These are phyloP conservation scores for Aspergillus cristatus DNA, from an alignment of 495 filamentous ascomycete species.

Conservation along the genomic window DNA sequence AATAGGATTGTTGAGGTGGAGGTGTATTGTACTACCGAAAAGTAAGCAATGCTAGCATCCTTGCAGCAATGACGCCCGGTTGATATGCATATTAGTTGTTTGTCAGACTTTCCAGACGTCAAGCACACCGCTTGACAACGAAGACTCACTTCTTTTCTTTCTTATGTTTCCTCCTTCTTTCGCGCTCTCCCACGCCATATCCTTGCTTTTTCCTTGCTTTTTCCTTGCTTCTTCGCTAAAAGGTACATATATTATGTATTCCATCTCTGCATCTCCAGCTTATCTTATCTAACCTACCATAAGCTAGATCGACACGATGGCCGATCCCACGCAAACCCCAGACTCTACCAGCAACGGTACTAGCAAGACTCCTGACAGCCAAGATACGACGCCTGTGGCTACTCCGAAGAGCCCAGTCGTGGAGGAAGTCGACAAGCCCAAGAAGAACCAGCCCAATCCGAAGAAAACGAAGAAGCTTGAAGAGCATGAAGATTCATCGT, in stretches of 20 bases:
- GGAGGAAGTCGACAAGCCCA: constrained; percentile 13
- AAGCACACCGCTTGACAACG: too few species aligned
- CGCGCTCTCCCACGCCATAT: too few species aligned
- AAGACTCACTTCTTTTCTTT: neutral
- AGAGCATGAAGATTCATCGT: constrained; percentile 18
- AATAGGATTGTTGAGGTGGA: too few species aligned
- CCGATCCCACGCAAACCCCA: constrained; percentile 14
- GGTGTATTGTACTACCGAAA: too few species aligned
- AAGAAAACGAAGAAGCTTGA: constrained; percentile 29
- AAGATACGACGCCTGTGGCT: too few species aligned
- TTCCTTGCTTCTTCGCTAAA: neutral
- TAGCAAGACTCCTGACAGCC: too few species aligned
- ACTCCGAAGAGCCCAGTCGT: constrained; percentile 29
- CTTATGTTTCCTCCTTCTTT: constrained; percentile 1
- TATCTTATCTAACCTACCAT: constrained; percentile 1
- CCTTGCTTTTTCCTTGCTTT: neutral
- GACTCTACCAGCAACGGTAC: too few species aligned
- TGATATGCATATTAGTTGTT: too few species aligned
- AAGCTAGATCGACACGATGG: constrained; percentile 21
- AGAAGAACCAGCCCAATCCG: constrained; percentile 10
- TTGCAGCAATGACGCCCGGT: neutral
- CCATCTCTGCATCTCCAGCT: neutral
- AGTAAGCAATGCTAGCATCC: neutral
- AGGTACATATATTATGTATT: too few species aligned
- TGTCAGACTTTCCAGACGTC: too few species aligned